Base-by-base conservation (phyloP, 225 moss, liverwort and hornwort species). In the Thuidium tamariscinum region DNA sequence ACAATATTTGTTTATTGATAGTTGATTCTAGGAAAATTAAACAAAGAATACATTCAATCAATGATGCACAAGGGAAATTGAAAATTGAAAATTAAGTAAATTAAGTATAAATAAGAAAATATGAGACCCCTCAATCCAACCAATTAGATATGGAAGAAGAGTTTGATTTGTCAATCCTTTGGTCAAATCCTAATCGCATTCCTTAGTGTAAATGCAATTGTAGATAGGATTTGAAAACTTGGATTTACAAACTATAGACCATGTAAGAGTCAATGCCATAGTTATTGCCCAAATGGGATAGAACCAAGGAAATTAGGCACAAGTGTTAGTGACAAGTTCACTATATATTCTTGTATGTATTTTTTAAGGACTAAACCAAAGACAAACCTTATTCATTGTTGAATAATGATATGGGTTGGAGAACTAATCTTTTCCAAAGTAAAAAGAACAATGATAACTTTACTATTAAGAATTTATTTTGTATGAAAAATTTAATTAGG, bases 221-320 rank as follows among this genome's bases (percentile, higher is more conserved):
- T n/a, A n/a, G 29, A 30, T 29, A 16, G 8, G 8, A 32, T 16
- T 63, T 63, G 4, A 8, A 30, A 29, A 29, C 3, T 30, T 1
- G 13, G 6, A 61, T 14, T 61, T 2, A n/a, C n/a, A n/a, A n/a
- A n/a, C n/a, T n/a, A 61, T 34, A 63, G 4, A 32, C 4, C 16
- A 63, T 63, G 7, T 1, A 2, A 62, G 62, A 62, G 2, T 9
- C 9, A 63, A 63, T 34, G 4, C 7, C 1, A 16, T 1, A 17
- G 3, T 63, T 63, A 0, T 32, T 4, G n/a, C n/a, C n/a, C 4
- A 32, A 18, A 9, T 3, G 0, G 0, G 5, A 18, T 1, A n/a
- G n/a, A n/a, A 0, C 18, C 10, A 25, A 4, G 25, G 25, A 41
- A 23, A 14, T 22, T 23, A 68, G 25, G 4, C 25, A 15, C 7